Base-by-base conservation (phyloP, 2,329 filamentous ascomycete species). In the Domatiomyces globalis region DNA sequence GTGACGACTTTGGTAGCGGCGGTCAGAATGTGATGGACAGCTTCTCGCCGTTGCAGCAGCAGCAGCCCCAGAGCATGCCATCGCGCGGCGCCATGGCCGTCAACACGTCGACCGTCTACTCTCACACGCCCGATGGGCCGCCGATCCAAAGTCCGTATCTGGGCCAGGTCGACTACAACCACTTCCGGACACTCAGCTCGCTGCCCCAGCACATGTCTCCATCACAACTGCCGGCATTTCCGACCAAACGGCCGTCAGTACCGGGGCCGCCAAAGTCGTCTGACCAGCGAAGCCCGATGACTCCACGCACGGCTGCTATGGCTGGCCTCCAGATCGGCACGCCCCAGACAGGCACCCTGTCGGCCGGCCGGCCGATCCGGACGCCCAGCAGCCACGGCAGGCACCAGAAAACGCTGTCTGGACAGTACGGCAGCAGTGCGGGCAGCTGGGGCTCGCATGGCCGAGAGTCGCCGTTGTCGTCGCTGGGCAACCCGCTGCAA, bases 131-230 rank as follows among this genome's bases (percentile, higher is more conserved):
- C 2, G 90, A 96, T 55, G 87, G 87, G 49, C 84, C 87, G 49
- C 88, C 90, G 5, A 90, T 95, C 54, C 86, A 94, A 63, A 95
- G 88, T 62, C 90, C 90, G 0, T 95, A 88, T 63, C 78, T 85
- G 43, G 73, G 71, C 60, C 81, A 78, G 63, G 92, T 89, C 71
- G 84, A 82, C 68, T 84, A 85, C 63, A 75, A 76, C 36, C 85
- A 88, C 58, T 94, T 87, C 66, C 80, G 84, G 45, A 78, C 79
- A 53, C 71, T 72, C 62, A 63, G 62, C 52, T 66, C 61, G 54
- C 64, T 66, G 51, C 68, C 65, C 55, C 70, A 65, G 50, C 69
- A 66, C 50, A 72, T 70, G 58, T 63, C 60, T 54, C 64, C 59
- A 59, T 48, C 56, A 22, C 59, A 60, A 49, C 54, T 53, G 42